phyloP scores from a whole-genome alignment of 2,329 filamentous ascomycete genomes.

The Aspergillus sergii region DNA sequence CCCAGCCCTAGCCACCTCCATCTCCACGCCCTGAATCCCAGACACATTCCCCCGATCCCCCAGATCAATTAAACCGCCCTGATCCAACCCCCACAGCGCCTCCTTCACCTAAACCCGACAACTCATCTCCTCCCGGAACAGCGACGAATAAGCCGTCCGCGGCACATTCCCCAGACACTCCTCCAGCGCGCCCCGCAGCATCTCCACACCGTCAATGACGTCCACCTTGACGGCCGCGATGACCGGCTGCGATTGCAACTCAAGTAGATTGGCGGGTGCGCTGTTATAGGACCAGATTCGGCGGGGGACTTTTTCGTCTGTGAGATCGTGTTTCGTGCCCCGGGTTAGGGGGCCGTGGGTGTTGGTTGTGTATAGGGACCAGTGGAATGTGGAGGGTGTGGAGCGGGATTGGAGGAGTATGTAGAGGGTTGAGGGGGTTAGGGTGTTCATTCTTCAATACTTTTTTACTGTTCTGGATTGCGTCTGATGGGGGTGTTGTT shows the following conservation, averaged over 20 bases:
- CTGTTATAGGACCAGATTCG: neutral
- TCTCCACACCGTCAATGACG: neutral
- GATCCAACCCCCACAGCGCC: neutral
- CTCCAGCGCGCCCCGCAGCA: neutral
- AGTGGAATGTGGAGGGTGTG: neutral
- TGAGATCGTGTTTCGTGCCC: neutral
- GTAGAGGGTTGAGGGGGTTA: neutral
- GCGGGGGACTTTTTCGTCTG: neutral
- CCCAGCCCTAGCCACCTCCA: neutral
- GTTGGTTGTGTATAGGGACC: neutral
- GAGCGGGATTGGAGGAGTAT: neutral
- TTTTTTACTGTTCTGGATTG: neutral
- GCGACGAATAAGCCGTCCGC: neutral
- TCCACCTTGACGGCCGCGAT: neutral
- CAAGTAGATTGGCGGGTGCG: neutral
- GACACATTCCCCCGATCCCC: neutral
- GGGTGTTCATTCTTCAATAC: neutral
- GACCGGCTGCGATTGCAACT: neutral
- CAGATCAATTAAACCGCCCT: conserved; percentile 1
- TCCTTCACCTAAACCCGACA: neutral
- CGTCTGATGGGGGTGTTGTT: too few relatives aligned
- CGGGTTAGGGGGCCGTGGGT: neutral
- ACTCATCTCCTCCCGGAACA: neutral
- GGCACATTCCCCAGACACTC: neutral
- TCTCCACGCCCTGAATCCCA: conserved; percentile 12